These are phyloP conservation scores for Calonectria hongkongensis DNA, from an alignment of 2,329 filamentous ascomycete species.

Conservation along the genomic window DNA sequence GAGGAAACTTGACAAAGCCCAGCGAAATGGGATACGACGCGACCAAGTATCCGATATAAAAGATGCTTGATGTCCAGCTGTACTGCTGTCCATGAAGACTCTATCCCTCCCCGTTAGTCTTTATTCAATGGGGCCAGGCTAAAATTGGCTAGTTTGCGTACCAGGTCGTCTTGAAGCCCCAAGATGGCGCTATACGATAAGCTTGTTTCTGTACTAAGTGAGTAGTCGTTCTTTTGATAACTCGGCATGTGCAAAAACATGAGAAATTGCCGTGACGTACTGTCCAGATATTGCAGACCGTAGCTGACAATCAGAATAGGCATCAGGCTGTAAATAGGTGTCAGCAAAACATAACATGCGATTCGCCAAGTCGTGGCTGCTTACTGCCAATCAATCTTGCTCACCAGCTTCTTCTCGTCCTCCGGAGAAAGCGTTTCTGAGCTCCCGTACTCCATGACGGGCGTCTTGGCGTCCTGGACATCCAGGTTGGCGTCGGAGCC, in stretches of 20 bases:
- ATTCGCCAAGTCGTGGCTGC: neutral
- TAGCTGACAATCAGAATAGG: conserved; percentile 41
- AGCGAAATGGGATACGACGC: conserved; percentile 49
- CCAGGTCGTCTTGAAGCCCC: conserved; percentile 34
- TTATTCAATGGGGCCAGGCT: neutral
- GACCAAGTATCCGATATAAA: conserved; percentile 69
- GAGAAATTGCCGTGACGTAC: conserved; percentile 15
- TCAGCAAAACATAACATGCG: conserved; percentile 5
- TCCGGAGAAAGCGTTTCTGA: conserved; percentile 21
- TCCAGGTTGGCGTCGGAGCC: conserved; percentile 5
- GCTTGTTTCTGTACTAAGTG: conserved; percentile 32
- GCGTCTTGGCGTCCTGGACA: conserved; percentile 20
- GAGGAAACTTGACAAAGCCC: conserved; percentile 47
- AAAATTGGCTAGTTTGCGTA: conserved; percentile 2
- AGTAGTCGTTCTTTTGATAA: neutral
- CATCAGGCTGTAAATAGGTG: conserved; percentile 30
- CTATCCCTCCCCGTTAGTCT: neutral
- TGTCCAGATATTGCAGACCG: conserved; percentile 41
- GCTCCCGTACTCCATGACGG: conserved; percentile 27
- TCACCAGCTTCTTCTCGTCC: conserved; percentile 45
- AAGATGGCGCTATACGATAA: conserved; percentile 42
- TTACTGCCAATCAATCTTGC: conserved; percentile 45
- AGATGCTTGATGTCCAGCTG: conserved; percentile 67
- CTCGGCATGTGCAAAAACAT: too few relatives aligned
- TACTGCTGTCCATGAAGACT: conserved; percentile 62